Conservation (phyloP, 495 filamentous ascomycete species). For the Parachaetomium inaequale region DNA sequence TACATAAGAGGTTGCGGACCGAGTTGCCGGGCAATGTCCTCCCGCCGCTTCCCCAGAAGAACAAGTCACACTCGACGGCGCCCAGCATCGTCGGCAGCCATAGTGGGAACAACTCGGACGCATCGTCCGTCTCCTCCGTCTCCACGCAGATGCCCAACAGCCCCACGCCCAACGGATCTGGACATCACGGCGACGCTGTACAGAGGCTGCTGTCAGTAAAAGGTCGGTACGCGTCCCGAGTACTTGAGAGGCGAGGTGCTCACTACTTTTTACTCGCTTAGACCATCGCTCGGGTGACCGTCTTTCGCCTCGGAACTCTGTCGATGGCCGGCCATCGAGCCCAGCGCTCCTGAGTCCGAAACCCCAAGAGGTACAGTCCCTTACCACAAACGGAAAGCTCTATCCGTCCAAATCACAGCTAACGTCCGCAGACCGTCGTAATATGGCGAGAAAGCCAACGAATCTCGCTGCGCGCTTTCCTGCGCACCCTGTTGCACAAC, state of each 20-base stretch:
- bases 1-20: slow-evolving; percentile 73
- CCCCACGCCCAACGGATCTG: slow-evolving; percentile 19
- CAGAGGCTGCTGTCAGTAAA: slow-evolving; percentile 45
- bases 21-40: slow-evolving; percentile 92
- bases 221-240: slow-evolving; percentile 22
- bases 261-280: neutral
- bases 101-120: slow-evolving; percentile 59
- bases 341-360: slow-evolving; percentile 22
- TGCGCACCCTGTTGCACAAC: slow-evolving; percentile 79
- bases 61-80: slow-evolving; percentile 67
- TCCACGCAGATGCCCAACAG: slow-evolving; percentile 52
- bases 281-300: slow-evolving; percentile 34
- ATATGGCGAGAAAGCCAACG: slow-evolving; percentile 89
- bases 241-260: neutral
- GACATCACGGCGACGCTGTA: slow-evolving; percentile 20
- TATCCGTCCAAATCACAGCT: neutral
- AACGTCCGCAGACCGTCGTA: slow-evolving; percentile 42
- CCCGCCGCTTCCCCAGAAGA: slow-evolving; percentile 83
- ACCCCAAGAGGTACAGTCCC: slow-evolving; percentile 23
- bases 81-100: slow-evolving; percentile 46
- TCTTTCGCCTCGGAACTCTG: slow-evolving; percentile 40
- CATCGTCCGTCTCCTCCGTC: slow-evolving; percentile 70
- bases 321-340: slow-evolving; percentile 31
- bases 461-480: slow-evolving; percentile 84
- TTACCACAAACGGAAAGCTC: neutral